Base-by-base conservation (phyloP, 140 eudicot species). In the Cichorium intybus region DNA sequence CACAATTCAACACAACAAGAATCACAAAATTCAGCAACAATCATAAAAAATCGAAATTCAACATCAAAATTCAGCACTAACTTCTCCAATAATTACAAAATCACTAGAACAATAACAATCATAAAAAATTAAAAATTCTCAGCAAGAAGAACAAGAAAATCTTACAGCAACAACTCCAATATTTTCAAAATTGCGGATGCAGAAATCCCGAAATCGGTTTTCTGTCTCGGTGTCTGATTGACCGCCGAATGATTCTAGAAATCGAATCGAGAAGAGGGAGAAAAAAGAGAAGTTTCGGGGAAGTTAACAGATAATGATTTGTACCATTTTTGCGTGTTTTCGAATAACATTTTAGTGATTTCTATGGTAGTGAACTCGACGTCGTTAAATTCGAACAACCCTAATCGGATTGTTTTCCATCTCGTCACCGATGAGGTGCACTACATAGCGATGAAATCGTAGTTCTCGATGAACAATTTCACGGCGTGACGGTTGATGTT, bases 131-230 rank as follows among this genome's bases (percentile, higher is more conserved):
- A n/a, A n/a, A n/a, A n/a, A n/a, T n/a, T n/a, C n/a, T n/a, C n/a
- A n/a, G n/a, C n/a, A n/a, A n/a, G n/a, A n/a, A n/a, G n/a, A n/a
- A n/a, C n/a, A n/a, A n/a, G n/a, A n/a, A n/a, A n/a, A n/a, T n/a
- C n/a, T n/a, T n/a, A n/a, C n/a, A n/a, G n/a, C n/a, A n/a, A n/a
- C n/a, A n/a, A n/a, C n/a, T n/a, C n/a, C n/a, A n/a, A n/a, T n/a
- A n/a, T n/a, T n/a, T n/a, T n/a, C n/a, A n/a, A 85, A 52, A 85
- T 85, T 34, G 89, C 87, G 45, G 94, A 86, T 31, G 88, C 82
- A 70, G 94, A 85, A 82, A 84, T 85, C 41, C 86, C 88, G n/a
- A 82, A 85, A 35, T 77, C 88, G 66, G 63, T 82, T 18, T 85
- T 82, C 72, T 85, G 94, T 62, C 80, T 85, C 11, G 88, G 94